A percentile compares a stretch with the other conserved stretches of the same genome.
Evolutionary conservation across 441 rosid genomes (phyloP).

Genomic region (Aleurites moluccanus): DNA sequence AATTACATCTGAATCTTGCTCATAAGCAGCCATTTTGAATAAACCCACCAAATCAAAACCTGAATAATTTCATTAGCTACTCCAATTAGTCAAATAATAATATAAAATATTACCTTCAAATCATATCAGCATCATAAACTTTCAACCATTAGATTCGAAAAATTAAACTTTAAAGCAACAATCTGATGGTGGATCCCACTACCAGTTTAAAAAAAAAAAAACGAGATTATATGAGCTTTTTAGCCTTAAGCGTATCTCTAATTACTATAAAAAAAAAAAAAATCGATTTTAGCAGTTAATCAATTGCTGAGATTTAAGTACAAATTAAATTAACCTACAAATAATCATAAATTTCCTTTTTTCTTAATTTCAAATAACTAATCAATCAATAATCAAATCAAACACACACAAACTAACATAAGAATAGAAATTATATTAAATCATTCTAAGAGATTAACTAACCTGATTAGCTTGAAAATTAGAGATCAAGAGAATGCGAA

Average conservation of each 20-base stretch:
- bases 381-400: constrained; percentile 5
- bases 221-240: neutral
- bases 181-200: neutral
- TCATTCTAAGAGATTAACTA: neutral
- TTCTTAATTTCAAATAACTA: neutral
- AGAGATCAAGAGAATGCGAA: neutral
- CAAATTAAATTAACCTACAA: neutral
- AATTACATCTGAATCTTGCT: constrained; percentile 63
- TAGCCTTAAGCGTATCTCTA: neutral
- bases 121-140: constrained; percentile 9
- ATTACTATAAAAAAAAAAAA: neutral
- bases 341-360: neutral
- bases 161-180: neutral
- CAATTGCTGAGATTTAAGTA: no score
- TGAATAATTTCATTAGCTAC: neutral
- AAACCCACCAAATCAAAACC: constrained; percentile 5
- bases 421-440: neutral
- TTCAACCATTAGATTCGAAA: constrained; percentile 5
- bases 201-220: neutral
- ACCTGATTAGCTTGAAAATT: constrained; percentile 13
- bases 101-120: neutral
- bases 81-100: neutral
- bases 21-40: constrained; percentile 42
- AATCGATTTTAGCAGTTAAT: neutral
- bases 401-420: neutral